Evolutionary conservation across 768 basidiomycete genomes (phyloP).

Genomic region (Boletus tomentosulus): DNA sequence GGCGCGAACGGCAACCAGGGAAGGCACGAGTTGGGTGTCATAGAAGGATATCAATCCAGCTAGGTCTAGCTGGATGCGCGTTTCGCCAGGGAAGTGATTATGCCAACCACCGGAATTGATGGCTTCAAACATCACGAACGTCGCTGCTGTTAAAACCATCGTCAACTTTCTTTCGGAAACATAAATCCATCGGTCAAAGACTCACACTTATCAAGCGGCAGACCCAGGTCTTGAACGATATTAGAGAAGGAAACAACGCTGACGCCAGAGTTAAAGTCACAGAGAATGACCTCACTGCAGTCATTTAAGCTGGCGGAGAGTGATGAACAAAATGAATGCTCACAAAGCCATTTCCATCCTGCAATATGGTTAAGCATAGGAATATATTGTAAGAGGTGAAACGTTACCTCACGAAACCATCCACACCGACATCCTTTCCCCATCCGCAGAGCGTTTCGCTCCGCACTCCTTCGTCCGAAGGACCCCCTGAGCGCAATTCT

Average conservation of each 20-base stretch:
- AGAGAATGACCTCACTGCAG: no score
- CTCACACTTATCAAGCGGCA: not conserved
- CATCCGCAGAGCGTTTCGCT: no score
- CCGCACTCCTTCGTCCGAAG: no score
- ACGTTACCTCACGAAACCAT: no score
- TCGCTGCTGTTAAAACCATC: slow-evolving; percentile 1
- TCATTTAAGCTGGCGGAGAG: no score
- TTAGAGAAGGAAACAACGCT: not conserved
- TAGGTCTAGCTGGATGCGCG: slow-evolving; percentile 32
- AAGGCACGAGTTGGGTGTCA: slow-evolving; percentile 30
- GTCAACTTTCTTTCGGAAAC: not conserved
- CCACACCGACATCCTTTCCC: no score
- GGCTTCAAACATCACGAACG: not conserved
- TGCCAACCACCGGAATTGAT: slow-evolving; percentile 26
- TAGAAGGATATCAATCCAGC: slow-evolving; percentile 37
- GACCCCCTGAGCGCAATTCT: no score
- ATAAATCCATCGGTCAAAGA: not conserved
- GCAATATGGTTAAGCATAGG: no score
- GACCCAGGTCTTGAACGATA: slow-evolving; percentile 1
- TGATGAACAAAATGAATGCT: no score
- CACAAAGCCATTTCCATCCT: no score
- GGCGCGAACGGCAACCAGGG: slow-evolving; percentile 22
- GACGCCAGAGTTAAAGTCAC: no score
- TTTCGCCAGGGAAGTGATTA: slow-evolving; percentile 34
- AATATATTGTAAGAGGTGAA: no score